These are phyloP conservation scores for Puccinia brachypodii DNA, from an alignment of 1,284 basidiomycete species.

Conservation along the genomic window DNA sequence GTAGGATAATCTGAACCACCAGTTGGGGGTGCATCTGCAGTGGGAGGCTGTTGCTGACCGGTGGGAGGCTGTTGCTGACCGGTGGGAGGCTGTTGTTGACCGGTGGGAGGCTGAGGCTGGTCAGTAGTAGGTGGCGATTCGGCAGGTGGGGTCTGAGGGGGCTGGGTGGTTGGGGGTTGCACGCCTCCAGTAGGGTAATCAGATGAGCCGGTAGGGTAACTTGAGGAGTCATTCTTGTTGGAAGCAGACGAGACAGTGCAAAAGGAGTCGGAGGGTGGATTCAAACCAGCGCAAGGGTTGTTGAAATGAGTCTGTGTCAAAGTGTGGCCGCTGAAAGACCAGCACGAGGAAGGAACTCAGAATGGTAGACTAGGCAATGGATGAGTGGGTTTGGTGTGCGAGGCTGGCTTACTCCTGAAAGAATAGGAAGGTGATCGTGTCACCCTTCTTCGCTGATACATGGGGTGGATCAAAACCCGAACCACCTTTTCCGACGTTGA, in stretches of 20 bases:
- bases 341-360: neutral
- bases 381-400: too few relatives aligned
- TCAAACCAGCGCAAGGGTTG: slow-evolving; percentile 40
- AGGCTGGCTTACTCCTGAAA: slow-evolving; percentile 22
- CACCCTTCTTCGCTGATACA: slow-evolving; percentile 35
- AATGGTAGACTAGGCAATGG: neutral
- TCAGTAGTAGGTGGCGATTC: neutral
- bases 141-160: neutral
- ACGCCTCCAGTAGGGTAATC: neutral
- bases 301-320: slow-evolving; percentile 45
- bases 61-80: neutral
- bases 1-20: slow-evolving; percentile 11
- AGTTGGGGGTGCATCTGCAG: too few relatives aligned
- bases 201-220: neutral
- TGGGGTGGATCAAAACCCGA: slow-evolving; percentile 18
- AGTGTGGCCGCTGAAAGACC: slow-evolving; percentile 24
- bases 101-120: too few relatives aligned
- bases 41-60: neutral
- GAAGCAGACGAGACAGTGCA: slow-evolving; percentile 12
- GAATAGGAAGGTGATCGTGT: slow-evolving; percentile 44
- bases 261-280: slow-evolving; percentile 28
- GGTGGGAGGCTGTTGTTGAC: too few relatives aligned
- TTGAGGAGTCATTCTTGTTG: neutral
- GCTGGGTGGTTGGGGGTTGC: neutral
- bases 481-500: slow-evolving; percentile 28